phyloP scores from a whole-genome alignment of 164 flowering plant species.

The Kalanchoe fedtschenkoi region DNA sequence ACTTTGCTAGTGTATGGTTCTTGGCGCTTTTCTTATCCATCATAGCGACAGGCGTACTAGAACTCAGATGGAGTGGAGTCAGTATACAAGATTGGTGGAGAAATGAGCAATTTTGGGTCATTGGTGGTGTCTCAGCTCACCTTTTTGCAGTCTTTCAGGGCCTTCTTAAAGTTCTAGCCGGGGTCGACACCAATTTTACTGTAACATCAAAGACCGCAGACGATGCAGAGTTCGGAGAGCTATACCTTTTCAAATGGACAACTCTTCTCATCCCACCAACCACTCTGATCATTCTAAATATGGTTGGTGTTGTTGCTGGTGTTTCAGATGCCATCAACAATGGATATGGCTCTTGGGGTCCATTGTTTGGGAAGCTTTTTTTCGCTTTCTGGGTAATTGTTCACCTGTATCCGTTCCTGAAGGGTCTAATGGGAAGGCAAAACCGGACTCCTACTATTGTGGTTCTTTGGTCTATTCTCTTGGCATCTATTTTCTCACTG shows the following conservation, averaged over 20 bases:
- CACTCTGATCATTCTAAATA: constrained; percentile 6
- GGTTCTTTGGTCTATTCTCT: constrained; percentile 8
- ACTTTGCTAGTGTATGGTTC: constrained; percentile 7
- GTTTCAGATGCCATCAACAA: constrained; percentile 8
- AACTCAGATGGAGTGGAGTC: constrained; percentile 9
- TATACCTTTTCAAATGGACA: constrained; percentile 9
- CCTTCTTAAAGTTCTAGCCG: constrained; percentile 6
- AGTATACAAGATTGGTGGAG: constrained; percentile 8
- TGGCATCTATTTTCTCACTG: constrained; percentile 7
- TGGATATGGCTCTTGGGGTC: constrained; percentile 9
- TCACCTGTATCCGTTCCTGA: constrained; percentile 5
- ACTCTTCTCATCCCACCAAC: constrained; percentile 10
- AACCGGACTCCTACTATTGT: constrained; percentile 7
- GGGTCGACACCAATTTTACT: constrained; percentile 6
- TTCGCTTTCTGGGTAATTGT: constrained; percentile 10
- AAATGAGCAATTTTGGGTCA: constrained; percentile 11
- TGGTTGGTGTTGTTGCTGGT: constrained; percentile 8
- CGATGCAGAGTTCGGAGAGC: constrained; percentile 5
- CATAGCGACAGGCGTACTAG: constrained; percentile 6
- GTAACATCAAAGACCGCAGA: constrained; percentile 9
- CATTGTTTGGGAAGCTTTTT: constrained; percentile 7
- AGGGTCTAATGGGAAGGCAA: constrained; percentile 8
- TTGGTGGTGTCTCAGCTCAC: constrained; percentile 9
- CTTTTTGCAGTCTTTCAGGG: constrained; percentile 8
- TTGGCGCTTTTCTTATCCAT: constrained; percentile 6